Percentiles rank a stretch among this genome's conserved stretches.
phyloP scores from a whole-genome alignment of 1,139 yeast species.

The Pichia kudriavzevii region DNA sequence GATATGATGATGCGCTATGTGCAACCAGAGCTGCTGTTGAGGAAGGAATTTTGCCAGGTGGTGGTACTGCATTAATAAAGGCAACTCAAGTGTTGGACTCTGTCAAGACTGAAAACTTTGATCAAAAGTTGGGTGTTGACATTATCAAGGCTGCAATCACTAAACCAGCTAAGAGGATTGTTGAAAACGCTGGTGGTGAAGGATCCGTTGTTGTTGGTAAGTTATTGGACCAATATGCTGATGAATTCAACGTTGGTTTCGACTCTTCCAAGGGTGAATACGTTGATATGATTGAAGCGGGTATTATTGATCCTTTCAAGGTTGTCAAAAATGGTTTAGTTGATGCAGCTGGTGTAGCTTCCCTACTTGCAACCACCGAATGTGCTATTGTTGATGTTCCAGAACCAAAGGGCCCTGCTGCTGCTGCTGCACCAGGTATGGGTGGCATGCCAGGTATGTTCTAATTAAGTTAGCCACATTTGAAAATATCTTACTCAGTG shows the following conservation, averaged over 20 bases:
- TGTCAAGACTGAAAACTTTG: constrained; percentile 84
- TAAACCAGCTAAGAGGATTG: constrained; percentile 94
- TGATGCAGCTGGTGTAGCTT: constrained; percentile 98
- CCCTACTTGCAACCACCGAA: constrained; percentile 95
- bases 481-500: too few species aligned
- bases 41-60: constrained; percentile 99
- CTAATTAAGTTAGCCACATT: too few species aligned
- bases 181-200: constrained; percentile 98
- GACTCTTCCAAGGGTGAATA: constrained; percentile 91
- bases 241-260: constrained; percentile 85
- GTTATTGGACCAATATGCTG: constrained; percentile 73
- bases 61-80: constrained; percentile 97
- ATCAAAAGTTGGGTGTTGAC: constrained; percentile 96
- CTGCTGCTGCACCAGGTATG: constrained; percentile 44
- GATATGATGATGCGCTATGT: constrained; percentile 97
- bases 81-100: constrained; percentile 79
- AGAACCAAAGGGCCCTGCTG: constrained; percentile 71
- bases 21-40: constrained; percentile 99
- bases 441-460: constrained; percentile 58
- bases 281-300: constrained; percentile 94
- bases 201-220: constrained; percentile 97
- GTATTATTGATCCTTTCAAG: constrained; percentile 98
- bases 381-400: constrained; percentile 98
- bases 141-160: constrained; percentile 93
- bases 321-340: constrained; percentile 96